phyloP scores from a whole-genome alignment of 768 basidiomycete genomes.

The Tephrocybe sp. region DNA sequence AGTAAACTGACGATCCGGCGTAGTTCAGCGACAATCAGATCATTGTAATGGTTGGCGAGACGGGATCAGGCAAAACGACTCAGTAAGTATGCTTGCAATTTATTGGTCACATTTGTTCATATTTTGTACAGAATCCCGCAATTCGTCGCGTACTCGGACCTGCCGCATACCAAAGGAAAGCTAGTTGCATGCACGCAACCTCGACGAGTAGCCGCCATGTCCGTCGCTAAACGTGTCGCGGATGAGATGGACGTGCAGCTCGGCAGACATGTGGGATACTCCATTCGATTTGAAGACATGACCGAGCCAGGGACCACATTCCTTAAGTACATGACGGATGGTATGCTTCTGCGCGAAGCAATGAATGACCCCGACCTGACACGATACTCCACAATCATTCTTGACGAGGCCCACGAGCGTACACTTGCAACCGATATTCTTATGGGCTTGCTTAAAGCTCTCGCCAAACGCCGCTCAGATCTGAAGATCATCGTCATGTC shows the following conservation, averaged over 20 bases:
- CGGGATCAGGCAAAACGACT: slow-evolving; percentile 94
- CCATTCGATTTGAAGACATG: slow-evolving; percentile 98
- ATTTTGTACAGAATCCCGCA: slow-evolving; percentile 78
- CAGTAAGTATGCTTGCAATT: slow-evolving; percentile 56
- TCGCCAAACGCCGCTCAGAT: slow-evolving; percentile 79
- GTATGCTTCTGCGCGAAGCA: slow-evolving; percentile 97
- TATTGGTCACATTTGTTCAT: slow-evolving; percentile 13
- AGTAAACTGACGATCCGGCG: slow-evolving; percentile 26
- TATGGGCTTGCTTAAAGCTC: slow-evolving; percentile 91
- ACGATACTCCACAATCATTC: slow-evolving; percentile 95
- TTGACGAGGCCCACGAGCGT: slow-evolving; percentile 98
- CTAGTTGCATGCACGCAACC: slow-evolving; percentile 97
- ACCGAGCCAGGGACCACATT: slow-evolving; percentile 88
- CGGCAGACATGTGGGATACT: slow-evolving; percentile 95
- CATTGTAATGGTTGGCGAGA: slow-evolving; percentile 91
- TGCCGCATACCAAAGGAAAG: slow-evolving; percentile 88
- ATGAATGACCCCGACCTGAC: slow-evolving; percentile 93
- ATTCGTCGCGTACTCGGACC: slow-evolving; percentile 91
- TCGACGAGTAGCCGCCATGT: slow-evolving; percentile 95
- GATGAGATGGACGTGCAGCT: slow-evolving; percentile 99
- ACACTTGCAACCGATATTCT: slow-evolving; percentile 97
- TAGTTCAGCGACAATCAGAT: slow-evolving; percentile 83
- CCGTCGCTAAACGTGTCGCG: slow-evolving; percentile 96
- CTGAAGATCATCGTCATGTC: slow-evolving; percentile 99
- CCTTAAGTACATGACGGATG: slow-evolving; percentile 99